A percentile compares a stretch with the other conserved stretches of the same genome.
phyloP scores from a whole-genome alignment of 352 stramenopile species.

The Globisporangium barbulae region DNA sequence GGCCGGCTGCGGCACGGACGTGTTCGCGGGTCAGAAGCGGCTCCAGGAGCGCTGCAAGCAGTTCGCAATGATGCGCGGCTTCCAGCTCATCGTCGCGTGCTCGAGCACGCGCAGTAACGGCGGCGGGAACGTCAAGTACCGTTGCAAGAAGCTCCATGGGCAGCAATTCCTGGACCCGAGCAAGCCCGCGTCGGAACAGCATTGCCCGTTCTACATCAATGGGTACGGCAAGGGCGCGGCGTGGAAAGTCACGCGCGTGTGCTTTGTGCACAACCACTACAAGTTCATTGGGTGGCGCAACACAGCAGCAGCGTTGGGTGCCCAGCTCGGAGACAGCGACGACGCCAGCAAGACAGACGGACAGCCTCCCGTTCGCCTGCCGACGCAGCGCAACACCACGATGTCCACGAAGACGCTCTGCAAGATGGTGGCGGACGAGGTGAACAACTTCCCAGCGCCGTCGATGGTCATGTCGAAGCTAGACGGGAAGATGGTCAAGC shows the following conservation, averaged over 20 bases:
- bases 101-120: conserved; percentile 66
- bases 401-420: conserved; percentile 77
- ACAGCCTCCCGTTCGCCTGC: conserved; percentile 6
- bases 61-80: conserved; percentile 70
- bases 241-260: conserved; percentile 78
- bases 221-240: conserved; percentile 56
- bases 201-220: conserved; percentile 83
- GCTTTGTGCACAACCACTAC: conserved; percentile 82
- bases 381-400: conserved; percentile 70
- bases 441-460: conserved; percentile 57
- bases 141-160: conserved; percentile 75
- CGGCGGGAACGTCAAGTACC: conserved; percentile 81
- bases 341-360: not conserved
- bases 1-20: conserved; percentile 47
- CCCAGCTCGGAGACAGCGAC: not conserved
- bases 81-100: conserved; percentile 65
- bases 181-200: conserved; percentile 41
- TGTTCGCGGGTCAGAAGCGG: conserved; percentile 56
- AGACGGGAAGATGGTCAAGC: conserved; percentile 72
- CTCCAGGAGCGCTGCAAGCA: conserved; percentile 78
- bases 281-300: conserved; percentile 75
- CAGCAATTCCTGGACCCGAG: conserved; percentile 73
- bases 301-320: not conserved
- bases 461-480: conserved; percentile 62
- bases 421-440: conserved; percentile 68